Conservation (phyloP, 202 grass and related monocot genomes). For the Dendrocalamus latiflorus region DNA sequence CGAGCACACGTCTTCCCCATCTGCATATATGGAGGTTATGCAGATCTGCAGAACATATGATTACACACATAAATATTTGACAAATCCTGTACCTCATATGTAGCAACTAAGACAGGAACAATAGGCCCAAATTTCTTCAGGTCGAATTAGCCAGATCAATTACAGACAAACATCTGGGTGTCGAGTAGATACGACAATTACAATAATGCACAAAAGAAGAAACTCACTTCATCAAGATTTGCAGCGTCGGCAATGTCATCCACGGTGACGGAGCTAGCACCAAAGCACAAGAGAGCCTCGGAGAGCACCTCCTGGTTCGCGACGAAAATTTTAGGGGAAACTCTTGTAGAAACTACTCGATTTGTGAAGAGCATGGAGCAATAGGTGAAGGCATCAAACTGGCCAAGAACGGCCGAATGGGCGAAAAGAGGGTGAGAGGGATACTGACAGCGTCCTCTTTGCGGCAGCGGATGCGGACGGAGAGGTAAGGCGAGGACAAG, state of each 20-base stretch:
- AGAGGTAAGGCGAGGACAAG: slow-evolving; percentile 41
- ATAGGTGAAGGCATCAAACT: neutral
- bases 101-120: neutral
- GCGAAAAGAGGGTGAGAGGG: neutral
- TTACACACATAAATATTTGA: too few relatives aligned
- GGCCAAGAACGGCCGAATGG: neutral
- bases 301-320: slow-evolving; percentile 59
- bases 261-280: slow-evolving; percentile 66
- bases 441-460: slow-evolving; percentile 57
- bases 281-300: slow-evolving; percentile 78
- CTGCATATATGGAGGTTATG: slow-evolving; percentile 57
- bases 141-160: neutral
- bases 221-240: slow-evolving; percentile 63
- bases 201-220: neutral
- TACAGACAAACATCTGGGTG: neutral
- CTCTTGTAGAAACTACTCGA: neutral
- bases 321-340: neutral
- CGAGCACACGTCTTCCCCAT: slow-evolving; percentile 48
- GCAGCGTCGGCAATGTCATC: slow-evolving; percentile 56
- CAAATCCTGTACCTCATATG: neutral
- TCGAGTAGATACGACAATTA: neutral
- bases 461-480: slow-evolving; percentile 56
- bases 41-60: slow-evolving; percentile 38
- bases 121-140: neutral
- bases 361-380: neutral